These are phyloP conservation scores for Penstemon barbatus DNA, from an alignment of 257 asterid species.

Conservation along the genomic window DNA sequence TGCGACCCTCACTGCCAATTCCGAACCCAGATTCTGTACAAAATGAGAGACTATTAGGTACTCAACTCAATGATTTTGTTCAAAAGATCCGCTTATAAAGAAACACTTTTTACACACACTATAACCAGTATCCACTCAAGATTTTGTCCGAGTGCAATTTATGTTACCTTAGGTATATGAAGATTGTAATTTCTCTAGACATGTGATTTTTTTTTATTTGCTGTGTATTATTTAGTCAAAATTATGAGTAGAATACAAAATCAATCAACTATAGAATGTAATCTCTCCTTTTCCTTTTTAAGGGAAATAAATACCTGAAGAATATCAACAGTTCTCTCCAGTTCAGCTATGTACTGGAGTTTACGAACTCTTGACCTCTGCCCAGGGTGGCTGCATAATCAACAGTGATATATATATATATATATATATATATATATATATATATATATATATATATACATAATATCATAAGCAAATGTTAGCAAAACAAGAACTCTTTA, in stretches of 20 bases:
- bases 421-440: background rate
- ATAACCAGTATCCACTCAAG: no score
- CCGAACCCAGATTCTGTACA: constrained; percentile 60
- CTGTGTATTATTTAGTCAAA: no score
- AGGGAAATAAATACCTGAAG: constrained; percentile 53
- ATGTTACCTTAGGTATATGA: no score
- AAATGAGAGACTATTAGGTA: background rate
- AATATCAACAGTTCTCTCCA: constrained; percentile 61
- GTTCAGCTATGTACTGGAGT: constrained; percentile 77
- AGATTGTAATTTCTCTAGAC: no score
- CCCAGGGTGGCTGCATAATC: constrained; percentile 71
- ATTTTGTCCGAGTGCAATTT: no score
- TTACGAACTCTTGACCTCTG: constrained; percentile 82
- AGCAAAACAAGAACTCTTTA: constrained; percentile 6
- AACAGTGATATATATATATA: background rate
- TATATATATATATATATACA: background rate
- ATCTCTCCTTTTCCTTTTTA: background rate
- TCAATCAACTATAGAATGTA: background rate
- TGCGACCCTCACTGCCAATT: constrained; percentile 61
- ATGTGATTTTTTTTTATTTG: no score
- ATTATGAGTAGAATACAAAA: background rate
- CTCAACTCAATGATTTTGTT: no score
- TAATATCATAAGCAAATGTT: constrained; percentile 15
- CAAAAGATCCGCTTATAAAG: no score
- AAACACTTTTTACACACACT: no score